These are phyloP conservation scores for Fusarium sambucinum DNA, from an alignment of 2,329 filamentous ascomycete genomes.

Conservation along the genomic window DNA sequence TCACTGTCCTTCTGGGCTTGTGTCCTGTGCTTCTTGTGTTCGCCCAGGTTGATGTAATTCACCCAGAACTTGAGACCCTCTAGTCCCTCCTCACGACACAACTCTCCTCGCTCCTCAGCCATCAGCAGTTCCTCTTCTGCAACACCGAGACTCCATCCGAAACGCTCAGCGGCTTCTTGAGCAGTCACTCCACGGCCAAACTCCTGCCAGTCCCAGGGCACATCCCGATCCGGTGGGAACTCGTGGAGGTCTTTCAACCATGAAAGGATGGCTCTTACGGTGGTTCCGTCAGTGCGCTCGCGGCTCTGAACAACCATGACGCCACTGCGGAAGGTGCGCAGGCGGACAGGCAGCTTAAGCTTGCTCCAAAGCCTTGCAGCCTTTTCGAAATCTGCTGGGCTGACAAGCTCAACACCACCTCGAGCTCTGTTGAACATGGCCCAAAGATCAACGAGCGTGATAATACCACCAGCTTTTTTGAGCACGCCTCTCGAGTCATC, in stretches of 20 bases:
- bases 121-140: slow-evolving; percentile 96
- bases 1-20: slow-evolving; percentile 54
- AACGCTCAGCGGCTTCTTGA: slow-evolving; percentile 87
- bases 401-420: slow-evolving; percentile 93
- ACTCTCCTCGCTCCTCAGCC: slow-evolving; percentile 88
- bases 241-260: slow-evolving; percentile 83
- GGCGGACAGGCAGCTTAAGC: slow-evolving; percentile 84
- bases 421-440: slow-evolving; percentile 93
- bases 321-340: slow-evolving; percentile 91
- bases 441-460: slow-evolving; percentile 92
- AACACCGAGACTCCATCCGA: slow-evolving; percentile 97
- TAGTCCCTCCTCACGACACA: slow-evolving; percentile 92
- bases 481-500: slow-evolving; percentile 85
- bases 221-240: slow-evolving; percentile 72
- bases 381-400: slow-evolving; percentile 90
- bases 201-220: slow-evolving; percentile 78
- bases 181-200: slow-evolving; percentile 91
- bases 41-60: slow-evolving; percentile 73
- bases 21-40: slow-evolving; percentile 48
- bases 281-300: slow-evolving; percentile 91
- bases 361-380: slow-evolving; percentile 90
- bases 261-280: slow-evolving; percentile 77
- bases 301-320: slow-evolving; percentile 92
- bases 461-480: slow-evolving; percentile 84
- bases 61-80: slow-evolving; percentile 95